Conservation (phyloP, 768 basidiomycete genomes). For the Termitomyces sp. region DNA sequence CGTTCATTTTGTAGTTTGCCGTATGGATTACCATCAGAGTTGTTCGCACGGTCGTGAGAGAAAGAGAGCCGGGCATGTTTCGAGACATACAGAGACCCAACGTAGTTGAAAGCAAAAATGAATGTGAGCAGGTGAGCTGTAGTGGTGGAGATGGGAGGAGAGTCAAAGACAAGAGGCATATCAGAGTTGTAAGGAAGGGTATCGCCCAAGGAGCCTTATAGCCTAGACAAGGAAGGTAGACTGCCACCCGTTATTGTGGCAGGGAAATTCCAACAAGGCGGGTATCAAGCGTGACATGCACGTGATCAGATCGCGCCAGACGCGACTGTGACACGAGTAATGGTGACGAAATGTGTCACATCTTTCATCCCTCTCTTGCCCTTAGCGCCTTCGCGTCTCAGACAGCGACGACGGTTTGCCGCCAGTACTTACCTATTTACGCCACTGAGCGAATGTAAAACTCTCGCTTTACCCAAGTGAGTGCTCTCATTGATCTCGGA, state of each 20-base stretch:
- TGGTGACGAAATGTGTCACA: conserved; percentile 5
- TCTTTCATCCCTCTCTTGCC: neutral
- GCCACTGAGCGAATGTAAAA: neutral
- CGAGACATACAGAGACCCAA: conserved; percentile 78
- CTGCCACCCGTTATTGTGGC: conserved; percentile 6
- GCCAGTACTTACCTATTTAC: neutral
- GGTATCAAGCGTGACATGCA: conserved; percentile 1
- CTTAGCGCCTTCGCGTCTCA: neutral
- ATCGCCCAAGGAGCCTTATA: neutral
- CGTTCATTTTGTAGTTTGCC: conserved; percentile 32
- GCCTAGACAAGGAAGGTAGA: neutral
- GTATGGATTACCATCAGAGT: conserved; percentile 21
- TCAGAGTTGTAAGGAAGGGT: neutral
- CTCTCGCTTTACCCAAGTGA: neutral
- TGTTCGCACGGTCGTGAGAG: conserved; percentile 22
- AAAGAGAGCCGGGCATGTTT: conserved; percentile 58
- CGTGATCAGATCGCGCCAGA: conserved; percentile 5
- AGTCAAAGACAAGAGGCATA: conserved; percentile 21
- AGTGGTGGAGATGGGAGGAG: conserved; percentile 23
- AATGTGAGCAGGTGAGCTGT: conserved; percentile 52
- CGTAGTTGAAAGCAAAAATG: conserved; percentile 62
- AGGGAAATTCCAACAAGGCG: neutral
- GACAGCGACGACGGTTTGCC: neutral
- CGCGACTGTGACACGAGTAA: conserved; percentile 7
- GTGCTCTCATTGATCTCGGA: neutral